Base-by-base conservation (phyloP, 495 filamentous ascomycete species). In the Penicillium riverlandense region DNA sequence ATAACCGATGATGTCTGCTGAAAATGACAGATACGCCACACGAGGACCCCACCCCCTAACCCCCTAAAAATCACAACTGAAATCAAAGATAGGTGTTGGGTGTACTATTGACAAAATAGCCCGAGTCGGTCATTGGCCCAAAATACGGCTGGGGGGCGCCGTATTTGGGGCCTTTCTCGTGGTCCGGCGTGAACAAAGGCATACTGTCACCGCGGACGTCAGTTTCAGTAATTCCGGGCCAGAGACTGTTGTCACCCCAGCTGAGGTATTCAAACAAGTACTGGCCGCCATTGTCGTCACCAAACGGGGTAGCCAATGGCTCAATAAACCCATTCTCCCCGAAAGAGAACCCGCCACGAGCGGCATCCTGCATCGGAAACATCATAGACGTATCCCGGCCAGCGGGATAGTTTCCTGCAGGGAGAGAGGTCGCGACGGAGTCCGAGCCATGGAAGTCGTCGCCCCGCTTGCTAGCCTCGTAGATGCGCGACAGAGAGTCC, bases 401-500 rank as follows among this genome's bases (percentile, higher is more conserved):
- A 16, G 50, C 45, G n/a, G 51, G 37, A 50, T 41, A 59, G 22
- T 51, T 36, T 29, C 46, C 44, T 7, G 14, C 29, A 6, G 35
- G 36, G 4, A 41, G 2, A 13, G 34, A 35, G 27, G 29, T 48
- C 38, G 45, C 45, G 4, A 55, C 36, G 42, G 16, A 47, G 11
- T 15, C 54, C 28, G 36, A 35, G 1, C 42, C 43, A 2, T 27
- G 6, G 11, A 58, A 29, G 7, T 53, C 48, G 7, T 62, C 48
- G 8, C 59, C 60, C 2, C 63, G 52, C 45, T 69, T 67, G 33
- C 65, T 70, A 22, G 85, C 83, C 52, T 85, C 82, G 54, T 82
- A 83, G 57, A 90, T 83, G 45, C 78, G 73, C 49, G 74, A 72
- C 32, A 90, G 72, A 11, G 85, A 80, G 57, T 87, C 83, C 30